Evolutionary conservation across 2,329 filamentous ascomycete genomes (phyloP), one percentile per base, ranked within the genome.

Genomic region (Fusarium domesticum): DNA sequence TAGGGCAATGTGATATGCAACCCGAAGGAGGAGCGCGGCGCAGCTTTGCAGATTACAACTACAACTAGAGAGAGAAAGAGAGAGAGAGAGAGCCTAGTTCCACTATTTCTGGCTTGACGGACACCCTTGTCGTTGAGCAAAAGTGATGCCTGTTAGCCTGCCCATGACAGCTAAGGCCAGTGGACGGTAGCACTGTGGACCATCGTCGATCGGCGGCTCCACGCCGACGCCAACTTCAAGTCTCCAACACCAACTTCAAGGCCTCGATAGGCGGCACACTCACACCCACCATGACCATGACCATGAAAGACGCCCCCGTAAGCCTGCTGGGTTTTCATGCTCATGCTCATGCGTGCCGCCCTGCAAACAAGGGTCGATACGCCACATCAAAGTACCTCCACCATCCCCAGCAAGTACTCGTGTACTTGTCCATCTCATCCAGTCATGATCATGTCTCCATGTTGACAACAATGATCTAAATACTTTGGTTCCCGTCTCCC

Each of bases 1-100:
- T 64, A 66, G 63, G 64, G 60, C 49, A 40, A 55, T 45, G 53
- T 45, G 45, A 45, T 51, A 64, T 65, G 61, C 64, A 65, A 54
- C 54, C 57, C 50, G 57, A 66, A 67, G 63, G 65, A 58, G 65
- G 65, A 70, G 67, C 61, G 71, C 68, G 69, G 70, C 70, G 71
- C 70, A 72, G 67, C 64, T 53, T n/a, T 48, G 53, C 52, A 50
- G 39, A 39, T 45, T 41, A 25, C 20, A 47, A 40, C n/a, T n/a
- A n/a, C n/a, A n/a, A n/a, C n/a, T n/a, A n/a, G n/a, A n/a, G n/a
- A n/a, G n/a, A n/a, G n/a, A n/a, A n/a, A n/a, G n/a, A n/a, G n/a
- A n/a, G n/a, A n/a, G n/a, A n/a, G n/a, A n/a, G n/a, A n/a, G n/a
- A n/a, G n/a, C n/a, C n/a, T n/a, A n/a, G 51, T 47, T 53, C 56